phyloP scores from a whole-genome alignment of 352 stramenopile species.

The Pythium volutum region DNA sequence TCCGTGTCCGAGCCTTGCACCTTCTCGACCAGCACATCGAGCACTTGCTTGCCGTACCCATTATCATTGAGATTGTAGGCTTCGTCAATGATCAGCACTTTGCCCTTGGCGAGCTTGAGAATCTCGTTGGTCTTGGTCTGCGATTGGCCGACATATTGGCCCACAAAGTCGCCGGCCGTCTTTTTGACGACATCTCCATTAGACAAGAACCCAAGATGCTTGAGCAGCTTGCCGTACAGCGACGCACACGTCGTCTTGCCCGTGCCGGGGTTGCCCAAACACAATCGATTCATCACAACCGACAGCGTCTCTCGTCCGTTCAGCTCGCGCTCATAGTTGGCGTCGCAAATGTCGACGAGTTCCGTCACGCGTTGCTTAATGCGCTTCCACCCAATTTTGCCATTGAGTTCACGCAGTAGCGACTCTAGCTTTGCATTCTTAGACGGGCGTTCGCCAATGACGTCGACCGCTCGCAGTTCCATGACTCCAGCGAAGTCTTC shows the following conservation, averaged over 20 bases:
- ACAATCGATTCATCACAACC: conserved; percentile 82
- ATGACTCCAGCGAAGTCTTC: conserved; percentile 62
- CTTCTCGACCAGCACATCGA: conserved; percentile 91
- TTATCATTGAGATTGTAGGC: conserved; percentile 89
- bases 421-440: conserved; percentile 66
- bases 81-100: conserved; percentile 93
- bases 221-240: conserved; percentile 86
- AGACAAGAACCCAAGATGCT: conserved; percentile 86
- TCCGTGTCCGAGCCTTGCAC: conserved; percentile 87
- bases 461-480: conserved; percentile 58
- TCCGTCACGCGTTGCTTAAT: conserved; percentile 80
- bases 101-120: conserved; percentile 77
- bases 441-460: conserved; percentile 74
- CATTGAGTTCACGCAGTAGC: conserved; percentile 55
- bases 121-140: conserved; percentile 86
- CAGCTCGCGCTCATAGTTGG: conserved; percentile 85
- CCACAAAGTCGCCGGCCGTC: conserved; percentile 86
- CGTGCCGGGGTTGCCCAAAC: conserved; percentile 90
- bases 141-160: conserved; percentile 76
- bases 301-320: conserved; percentile 56
- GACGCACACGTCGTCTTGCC: conserved; percentile 91
- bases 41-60: conserved; percentile 60
- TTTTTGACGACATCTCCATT: conserved; percentile 90
- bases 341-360: conserved; percentile 69
- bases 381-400: conserved; percentile 71